A percentile compares a stretch with the other conserved stretches of the same genome.
Conservation (phyloP, 129 eudicot genomes). For the Erigeron canadensis region DNA sequence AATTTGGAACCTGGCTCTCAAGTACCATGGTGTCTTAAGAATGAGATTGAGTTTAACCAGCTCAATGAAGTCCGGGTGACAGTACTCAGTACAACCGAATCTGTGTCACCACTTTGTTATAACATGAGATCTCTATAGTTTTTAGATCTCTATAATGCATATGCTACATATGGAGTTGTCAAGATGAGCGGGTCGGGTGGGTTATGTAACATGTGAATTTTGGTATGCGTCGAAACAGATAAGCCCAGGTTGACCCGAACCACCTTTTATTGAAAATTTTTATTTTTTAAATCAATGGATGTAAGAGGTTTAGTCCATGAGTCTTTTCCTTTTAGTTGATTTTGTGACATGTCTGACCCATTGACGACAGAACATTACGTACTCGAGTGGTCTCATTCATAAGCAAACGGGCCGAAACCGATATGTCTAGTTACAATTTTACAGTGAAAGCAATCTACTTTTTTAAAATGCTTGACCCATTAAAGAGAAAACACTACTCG, state of each 20-base stretch:
- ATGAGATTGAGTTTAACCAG: conserved; percentile 62
- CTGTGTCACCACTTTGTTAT: conserved; percentile 76
- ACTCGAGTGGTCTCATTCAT: background rate
- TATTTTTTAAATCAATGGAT: background rate
- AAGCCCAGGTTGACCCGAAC: too few species aligned
- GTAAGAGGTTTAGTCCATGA: too few species aligned
- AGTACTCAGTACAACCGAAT: conserved; percentile 78
- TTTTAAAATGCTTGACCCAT: background rate
- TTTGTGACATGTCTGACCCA: background rate
- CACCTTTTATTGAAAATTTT: background rate
- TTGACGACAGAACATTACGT: background rate
- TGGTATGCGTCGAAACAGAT: background rate
- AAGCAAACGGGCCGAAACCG: too few species aligned
- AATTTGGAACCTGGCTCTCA: conserved; percentile 54
- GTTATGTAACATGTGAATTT: background rate
- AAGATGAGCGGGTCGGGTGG: background rate
- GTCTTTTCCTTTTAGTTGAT: too few species aligned
- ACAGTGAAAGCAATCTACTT: too few species aligned
- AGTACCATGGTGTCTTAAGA: conserved; percentile 64
- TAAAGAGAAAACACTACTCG: background rate
- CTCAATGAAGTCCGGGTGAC: conserved; percentile 71
- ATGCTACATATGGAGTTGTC: background rate
- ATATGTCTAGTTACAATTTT: background rate
- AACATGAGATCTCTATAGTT: background rate
- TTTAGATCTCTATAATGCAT: background rate